Conservation (phyloP, 371 early-diverging fungal genomes). For the Conidiobolus incongruus region DNA sequence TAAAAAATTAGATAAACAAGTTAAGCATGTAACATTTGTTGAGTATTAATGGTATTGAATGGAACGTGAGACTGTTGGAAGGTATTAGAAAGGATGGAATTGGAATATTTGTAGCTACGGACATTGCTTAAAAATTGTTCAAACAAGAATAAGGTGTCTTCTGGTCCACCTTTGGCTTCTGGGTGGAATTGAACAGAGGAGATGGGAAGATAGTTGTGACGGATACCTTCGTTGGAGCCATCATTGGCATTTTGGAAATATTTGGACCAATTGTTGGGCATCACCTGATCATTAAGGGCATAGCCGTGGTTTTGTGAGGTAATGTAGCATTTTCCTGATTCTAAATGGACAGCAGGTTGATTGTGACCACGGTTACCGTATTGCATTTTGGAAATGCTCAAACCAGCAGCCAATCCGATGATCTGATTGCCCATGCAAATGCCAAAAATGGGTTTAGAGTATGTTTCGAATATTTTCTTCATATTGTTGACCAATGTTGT, state of each 20-base stretch:
- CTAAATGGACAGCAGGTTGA: constrained; percentile 67
- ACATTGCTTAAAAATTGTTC: constrained; percentile 32
- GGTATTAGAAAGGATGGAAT: no score
- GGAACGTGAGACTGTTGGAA: no score
- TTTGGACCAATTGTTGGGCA: constrained; percentile 48
- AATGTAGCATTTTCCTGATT: constrained; percentile 51
- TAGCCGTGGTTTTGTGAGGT: constrained; percentile 95
- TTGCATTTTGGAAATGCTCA: constrained; percentile 54
- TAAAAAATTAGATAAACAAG: no score
- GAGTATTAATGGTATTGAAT: no score
- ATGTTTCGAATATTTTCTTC: constrained; percentile 25
- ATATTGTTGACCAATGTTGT: constrained; percentile 41
- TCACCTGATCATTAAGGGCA: constrained; percentile 43
- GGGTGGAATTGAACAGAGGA: constrained; percentile 91
- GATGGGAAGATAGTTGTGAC: constrained; percentile 44
- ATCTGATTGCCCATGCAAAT: constrained; percentile 94
- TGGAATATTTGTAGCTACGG: constrained; percentile 15
- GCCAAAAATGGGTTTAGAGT: constrained; percentile 76
- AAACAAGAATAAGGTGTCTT: constrained; percentile 74
- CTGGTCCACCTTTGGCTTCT: constrained; percentile 87
- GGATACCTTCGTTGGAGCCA: constrained; percentile 82
- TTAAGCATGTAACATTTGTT: no score
- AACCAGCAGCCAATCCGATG: constrained; percentile 74
- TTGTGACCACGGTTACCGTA: constrained; percentile 95
- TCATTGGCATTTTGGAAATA: constrained; percentile 88